Base-by-base conservation (phyloP, 2,329 filamentous ascomycete genomes). In the Rhynchosporium secalis region DNA sequence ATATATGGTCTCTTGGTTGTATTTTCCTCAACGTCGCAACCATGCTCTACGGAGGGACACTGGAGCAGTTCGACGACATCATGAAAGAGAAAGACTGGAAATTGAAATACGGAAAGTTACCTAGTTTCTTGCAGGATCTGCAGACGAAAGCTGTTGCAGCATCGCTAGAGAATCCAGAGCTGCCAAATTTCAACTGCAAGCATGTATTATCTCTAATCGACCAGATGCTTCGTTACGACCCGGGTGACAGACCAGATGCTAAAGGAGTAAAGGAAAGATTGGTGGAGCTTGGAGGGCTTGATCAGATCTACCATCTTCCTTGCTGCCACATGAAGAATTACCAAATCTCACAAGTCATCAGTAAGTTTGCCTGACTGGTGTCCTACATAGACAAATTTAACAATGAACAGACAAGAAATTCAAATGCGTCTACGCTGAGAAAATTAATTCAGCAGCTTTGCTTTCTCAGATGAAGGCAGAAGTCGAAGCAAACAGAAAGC, bases 151-250 rank as follows among this genome's bases (percentile, higher is more conserved):
- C 65, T 12, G 58, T 62, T 3, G 26, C 46, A 3, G 66, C 64
- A 20, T 62, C 58, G 8, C 49, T 67, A n/a, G 65, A 60, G 26
- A 62, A 62, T 29, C 58, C 65, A 12, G 65, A 70, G 33, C 54
- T 49, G 10, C 63, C 62, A 8, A 65, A 8, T 33, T 67, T 65
- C 38, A 64, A 67, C 38, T 61, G 78, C 0, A 76, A 76, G 40
- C 78, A 80, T 52, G 65, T 78, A 9, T 66, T 79, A 10, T 70
- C 70, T 13, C 67, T 82, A 55, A 79, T 83, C 1, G 78, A 80
- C 47, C 75, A 76, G 29, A 86, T 86, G 83, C 74, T 86, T 36
- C 77, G 81, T 12, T 76, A 75, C 31, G 75, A 79, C 45, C 79
- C 83, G 0, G 75, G 76, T 38, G 79, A 82, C 56, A 76, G 83